Conservation (phyloP, 2,329 filamentous ascomycete genomes). For the Penicillium crustosum region DNA sequence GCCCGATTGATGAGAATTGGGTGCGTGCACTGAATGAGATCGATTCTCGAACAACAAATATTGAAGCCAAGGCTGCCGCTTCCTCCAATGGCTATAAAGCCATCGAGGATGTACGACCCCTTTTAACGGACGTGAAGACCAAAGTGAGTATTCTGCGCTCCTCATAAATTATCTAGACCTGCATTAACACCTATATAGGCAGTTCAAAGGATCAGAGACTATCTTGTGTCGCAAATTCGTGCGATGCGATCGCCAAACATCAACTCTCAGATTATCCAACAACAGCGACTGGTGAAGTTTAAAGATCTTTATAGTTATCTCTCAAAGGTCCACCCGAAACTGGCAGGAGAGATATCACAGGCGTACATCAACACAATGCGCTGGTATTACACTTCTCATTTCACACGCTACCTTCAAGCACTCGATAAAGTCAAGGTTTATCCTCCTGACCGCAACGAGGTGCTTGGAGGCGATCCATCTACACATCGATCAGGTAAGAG, state of each 20-base stretch:
- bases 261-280: slow-evolving; percentile 95
- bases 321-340: slow-evolving; percentile 73
- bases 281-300: slow-evolving; percentile 84
- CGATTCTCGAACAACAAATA: slow-evolving; percentile 70
- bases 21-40: slow-evolving; percentile 78
- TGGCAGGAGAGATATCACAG: slow-evolving; percentile 85
- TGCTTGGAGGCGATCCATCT: slow-evolving; percentile 75
- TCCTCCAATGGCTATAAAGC: slow-evolving; percentile 69
- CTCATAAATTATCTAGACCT: neutral
- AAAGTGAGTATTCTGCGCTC: slow-evolving; percentile 56
- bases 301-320: slow-evolving; percentile 87
- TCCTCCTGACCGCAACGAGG: slow-evolving; percentile 75
- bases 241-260: slow-evolving; percentile 91
- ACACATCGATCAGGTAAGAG: slow-evolving; percentile 58
- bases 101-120: slow-evolving; percentile 76
- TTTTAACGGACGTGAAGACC: slow-evolving; percentile 78
- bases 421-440: slow-evolving; percentile 84
- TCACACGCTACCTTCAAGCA: slow-evolving; percentile 80
- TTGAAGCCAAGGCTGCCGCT: slow-evolving; percentile 66
- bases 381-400: slow-evolving; percentile 95
- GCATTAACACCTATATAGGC: slow-evolving; percentile 53
- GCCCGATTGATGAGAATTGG: slow-evolving; percentile 87
- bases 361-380: slow-evolving; percentile 98
- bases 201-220: slow-evolving; percentile 90
- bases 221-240: slow-evolving; percentile 91